phyloP scores from a whole-genome alignment of 2,329 filamentous ascomycete species.

The Atkinsonella texensis region DNA sequence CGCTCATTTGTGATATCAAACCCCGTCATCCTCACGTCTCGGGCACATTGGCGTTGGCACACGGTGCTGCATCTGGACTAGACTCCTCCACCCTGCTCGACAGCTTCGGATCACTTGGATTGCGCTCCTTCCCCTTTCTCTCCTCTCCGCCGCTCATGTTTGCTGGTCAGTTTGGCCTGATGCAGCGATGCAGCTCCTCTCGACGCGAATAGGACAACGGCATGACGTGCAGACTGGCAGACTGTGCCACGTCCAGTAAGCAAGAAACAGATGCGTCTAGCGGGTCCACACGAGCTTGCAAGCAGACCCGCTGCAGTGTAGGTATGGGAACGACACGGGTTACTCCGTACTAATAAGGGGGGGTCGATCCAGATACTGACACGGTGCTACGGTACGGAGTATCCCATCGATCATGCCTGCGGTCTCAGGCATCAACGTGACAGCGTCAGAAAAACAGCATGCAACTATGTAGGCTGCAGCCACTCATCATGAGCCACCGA shows the following conservation, averaged over 20 bases:
- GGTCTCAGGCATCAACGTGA: conserved; percentile 1
- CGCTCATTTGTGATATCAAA: not conserved
- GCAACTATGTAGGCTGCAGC: not conserved
- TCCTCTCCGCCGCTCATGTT: too few relatives aligned
- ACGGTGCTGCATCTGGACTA: not conserved
- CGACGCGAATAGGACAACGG: not conserved
- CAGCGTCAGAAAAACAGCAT: not conserved
- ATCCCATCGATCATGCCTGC: not conserved
- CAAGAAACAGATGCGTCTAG: too few relatives aligned
- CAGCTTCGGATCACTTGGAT: not conserved
- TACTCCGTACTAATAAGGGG: not conserved
- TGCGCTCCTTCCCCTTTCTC: too few relatives aligned
- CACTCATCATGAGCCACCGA: not conserved
- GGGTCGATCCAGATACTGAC: too few relatives aligned
- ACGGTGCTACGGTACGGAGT: too few relatives aligned
- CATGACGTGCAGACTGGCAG: not conserved
- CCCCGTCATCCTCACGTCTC: not conserved
- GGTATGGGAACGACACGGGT: too few relatives aligned
- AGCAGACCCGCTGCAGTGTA: too few relatives aligned
- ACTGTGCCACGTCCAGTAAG: too few relatives aligned
- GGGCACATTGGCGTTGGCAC: not conserved
- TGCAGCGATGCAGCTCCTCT: not conserved
- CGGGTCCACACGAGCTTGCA: too few relatives aligned
- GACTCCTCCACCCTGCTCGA: not conserved
- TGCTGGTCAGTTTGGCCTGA: not conserved